Evolutionary conservation across 768 basidiomycete genomes (phyloP).

Genomic region (Strobilomyces dryophilus): DNA sequence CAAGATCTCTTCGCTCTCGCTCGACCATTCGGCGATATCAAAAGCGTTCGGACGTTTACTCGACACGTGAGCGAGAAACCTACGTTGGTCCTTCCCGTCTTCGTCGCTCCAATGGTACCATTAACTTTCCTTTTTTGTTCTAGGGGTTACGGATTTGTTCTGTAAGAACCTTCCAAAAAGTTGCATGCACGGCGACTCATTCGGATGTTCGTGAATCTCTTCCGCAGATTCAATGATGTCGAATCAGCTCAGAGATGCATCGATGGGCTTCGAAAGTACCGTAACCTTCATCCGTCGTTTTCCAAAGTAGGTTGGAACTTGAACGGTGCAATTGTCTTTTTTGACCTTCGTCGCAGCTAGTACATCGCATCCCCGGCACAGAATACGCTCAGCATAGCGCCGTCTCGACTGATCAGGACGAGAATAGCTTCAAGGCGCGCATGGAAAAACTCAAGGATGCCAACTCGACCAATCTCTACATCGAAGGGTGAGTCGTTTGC

Average conservation of each 20-base stretch:
- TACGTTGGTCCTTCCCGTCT: constrained; percentile 34
- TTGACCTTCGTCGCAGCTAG: constrained; percentile 36
- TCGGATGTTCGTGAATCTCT: neutral
- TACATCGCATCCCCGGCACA: constrained; percentile 84
- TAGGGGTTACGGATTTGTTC: constrained; percentile 75
- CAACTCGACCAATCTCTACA: constrained; percentile 72
- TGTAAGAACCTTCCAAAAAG: constrained; percentile 45
- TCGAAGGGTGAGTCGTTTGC: constrained; percentile 54
- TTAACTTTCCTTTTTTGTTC: constrained; percentile 14
- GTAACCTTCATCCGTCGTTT: constrained; percentile 82
- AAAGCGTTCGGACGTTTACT: constrained; percentile 82
- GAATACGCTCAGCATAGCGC: constrained; percentile 43
- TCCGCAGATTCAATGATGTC: constrained; percentile 58
- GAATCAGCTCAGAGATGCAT: constrained; percentile 76
- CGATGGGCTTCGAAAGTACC: constrained; percentile 58
- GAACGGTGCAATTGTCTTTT: neutral
- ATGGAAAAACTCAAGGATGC: constrained; percentile 73
- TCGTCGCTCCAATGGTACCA: neutral
- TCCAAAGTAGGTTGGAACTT: constrained; percentile 56
- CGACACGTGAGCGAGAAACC: constrained; percentile 73
- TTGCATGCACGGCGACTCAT: neutral
- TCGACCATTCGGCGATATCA: constrained; percentile 64
- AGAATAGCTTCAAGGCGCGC: constrained; percentile 61
- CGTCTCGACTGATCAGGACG: constrained; percentile 27
- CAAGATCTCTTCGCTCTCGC: constrained; percentile 73